Evolutionary conservation across 2,329 filamentous ascomycete genomes (phyloP), one percentile per base, ranked within the genome.

Genomic region (Bipolaris zeicola): DNA sequence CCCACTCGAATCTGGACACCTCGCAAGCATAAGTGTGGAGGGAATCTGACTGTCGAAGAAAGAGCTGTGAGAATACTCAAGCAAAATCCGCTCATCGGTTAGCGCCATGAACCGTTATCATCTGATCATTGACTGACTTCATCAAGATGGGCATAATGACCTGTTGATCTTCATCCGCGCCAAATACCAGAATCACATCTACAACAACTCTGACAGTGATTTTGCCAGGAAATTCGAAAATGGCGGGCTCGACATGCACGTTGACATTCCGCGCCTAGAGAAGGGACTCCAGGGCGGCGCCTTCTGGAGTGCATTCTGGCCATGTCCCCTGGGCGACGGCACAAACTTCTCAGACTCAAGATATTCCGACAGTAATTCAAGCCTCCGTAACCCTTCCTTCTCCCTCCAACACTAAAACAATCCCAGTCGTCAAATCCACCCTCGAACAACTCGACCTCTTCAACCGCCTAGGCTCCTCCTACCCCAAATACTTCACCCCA

Each of bases 251-350:
- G 70, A 74, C 0, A 82, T 82, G 3, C 90, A 98, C 64, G 89
- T 95, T 50, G 94, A 98, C 73, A 79, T 96, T 7, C 87, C 89
- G 1, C 86, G 93, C 5, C 82, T 96, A 45, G 82, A 84, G 34
- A 76, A 85, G 47, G 92, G 93, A 1, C 81, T 83, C 64, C 86
- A 89, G 60, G 92, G 92, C 37, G 94, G 92, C 52, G 88, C 90
- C n/a, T 97, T 97, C 74, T 97, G 93, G 94, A 93, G 89, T 71
- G 91, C 95, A 8, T 98, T 83, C 68, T 86, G 89, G 38, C 85
- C 85, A 0, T 97, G 93, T 70, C 92, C 93, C 0, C 22, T 55
- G 11, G 69, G 69, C 26, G 86, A 94, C 67, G 86, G 85, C 44
- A 83, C 83, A 4, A 87, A 96, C 75, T 92, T 91, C 69, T 89